Evolutionary conservation across 495 filamentous ascomycete genomes (phyloP).

Genomic region (Aspergillus campestris): DNA sequence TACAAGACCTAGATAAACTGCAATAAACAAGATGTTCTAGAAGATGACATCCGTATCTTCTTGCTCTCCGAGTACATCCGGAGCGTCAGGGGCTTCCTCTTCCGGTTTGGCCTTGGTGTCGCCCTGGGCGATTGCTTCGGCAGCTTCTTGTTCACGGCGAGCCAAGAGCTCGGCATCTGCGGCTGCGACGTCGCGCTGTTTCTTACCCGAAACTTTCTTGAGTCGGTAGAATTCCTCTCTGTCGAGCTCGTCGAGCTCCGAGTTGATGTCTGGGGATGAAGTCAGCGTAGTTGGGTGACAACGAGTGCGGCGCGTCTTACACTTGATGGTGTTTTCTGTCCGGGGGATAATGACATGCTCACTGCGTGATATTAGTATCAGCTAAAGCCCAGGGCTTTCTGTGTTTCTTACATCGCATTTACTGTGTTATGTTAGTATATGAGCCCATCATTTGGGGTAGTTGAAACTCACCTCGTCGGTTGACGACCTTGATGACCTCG

Average conservation of each 20-base stretch:
- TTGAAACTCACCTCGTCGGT: slow-evolving; percentile 67
- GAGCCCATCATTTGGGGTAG: neutral
- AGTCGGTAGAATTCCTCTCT: slow-evolving; percentile 96
- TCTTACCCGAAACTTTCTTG: slow-evolving; percentile 97
- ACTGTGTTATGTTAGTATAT: slow-evolving; percentile 44
- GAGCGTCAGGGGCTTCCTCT: slow-evolving; percentile 34
- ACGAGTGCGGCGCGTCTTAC: slow-evolving; percentile 33
- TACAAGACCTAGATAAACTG: slow-evolving; percentile 12
- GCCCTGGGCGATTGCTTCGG: slow-evolving; percentile 24
- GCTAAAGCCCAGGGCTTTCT: neutral
- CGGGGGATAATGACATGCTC: slow-evolving; percentile 98
- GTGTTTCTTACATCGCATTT: slow-evolving; percentile 77
- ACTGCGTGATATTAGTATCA: slow-evolving; percentile 19
- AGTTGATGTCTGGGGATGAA: slow-evolving; percentile 73
- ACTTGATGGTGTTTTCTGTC: slow-evolving; percentile 98
- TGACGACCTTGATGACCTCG: slow-evolving; percentile 99
- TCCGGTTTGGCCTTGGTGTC: slow-evolving; percentile 22
- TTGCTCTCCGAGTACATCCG: slow-evolving; percentile 71
- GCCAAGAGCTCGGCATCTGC: slow-evolving; percentile 64
- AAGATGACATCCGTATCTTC: slow-evolving; percentile 97
- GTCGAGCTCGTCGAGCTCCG: slow-evolving; percentile 95
- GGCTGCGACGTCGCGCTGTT: slow-evolving; percentile 71
- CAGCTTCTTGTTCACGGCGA: slow-evolving; percentile 44
- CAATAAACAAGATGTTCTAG: slow-evolving; percentile 33
- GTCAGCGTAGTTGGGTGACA: neutral